Conservation (phyloP, 2,329 filamentous ascomycete genomes). For the Juglanconis sp. region DNA sequence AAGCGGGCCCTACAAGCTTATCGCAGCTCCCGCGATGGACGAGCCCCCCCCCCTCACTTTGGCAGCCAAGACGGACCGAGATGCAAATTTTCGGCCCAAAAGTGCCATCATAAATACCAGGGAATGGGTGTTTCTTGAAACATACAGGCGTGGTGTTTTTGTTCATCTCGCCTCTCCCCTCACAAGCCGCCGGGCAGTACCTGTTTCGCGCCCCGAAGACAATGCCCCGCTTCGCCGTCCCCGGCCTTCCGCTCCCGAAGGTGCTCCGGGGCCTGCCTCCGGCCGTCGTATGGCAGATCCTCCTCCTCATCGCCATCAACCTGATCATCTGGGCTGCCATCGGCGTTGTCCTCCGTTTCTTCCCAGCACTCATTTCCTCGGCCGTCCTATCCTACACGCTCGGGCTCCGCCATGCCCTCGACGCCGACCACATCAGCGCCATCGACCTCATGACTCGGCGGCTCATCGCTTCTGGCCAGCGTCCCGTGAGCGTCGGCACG, state of each 20-base stretch:
- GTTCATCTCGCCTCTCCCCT: background rate
- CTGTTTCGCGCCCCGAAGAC: background rate
- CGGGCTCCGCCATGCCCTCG: conserved; percentile 89
- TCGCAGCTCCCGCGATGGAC: background rate
- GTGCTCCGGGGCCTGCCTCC: conserved; percentile 28
- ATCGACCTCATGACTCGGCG: conserved; percentile 95
- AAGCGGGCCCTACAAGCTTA: background rate
- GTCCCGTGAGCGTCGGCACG: conserved; percentile 86
- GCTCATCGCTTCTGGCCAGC: conserved; percentile 79
- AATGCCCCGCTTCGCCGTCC: conserved; percentile 19
- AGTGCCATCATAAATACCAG: background rate
- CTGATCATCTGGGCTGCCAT: conserved; percentile 51
- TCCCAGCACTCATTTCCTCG: conserved; percentile 67
- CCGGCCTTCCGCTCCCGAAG: conserved; percentile 24
- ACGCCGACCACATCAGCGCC: conserved; percentile 84
- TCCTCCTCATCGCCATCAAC: conserved; percentile 49
- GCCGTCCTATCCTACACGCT: conserved; percentile 84
- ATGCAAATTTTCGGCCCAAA: background rate
- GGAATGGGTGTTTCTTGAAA: too few relatives aligned
- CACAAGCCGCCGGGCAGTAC: background rate
- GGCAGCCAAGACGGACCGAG: too few relatives aligned
- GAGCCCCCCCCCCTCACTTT: background rate
- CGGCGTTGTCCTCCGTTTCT: conserved; percentile 50
- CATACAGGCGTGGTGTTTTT: background rate
- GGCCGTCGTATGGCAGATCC: conserved; percentile 46